Evolutionary conservation across 768 basidiomycete genomes (phyloP), one percentile per base, ranked within the genome.

Genomic region (Sarcodon sp.): DNA sequence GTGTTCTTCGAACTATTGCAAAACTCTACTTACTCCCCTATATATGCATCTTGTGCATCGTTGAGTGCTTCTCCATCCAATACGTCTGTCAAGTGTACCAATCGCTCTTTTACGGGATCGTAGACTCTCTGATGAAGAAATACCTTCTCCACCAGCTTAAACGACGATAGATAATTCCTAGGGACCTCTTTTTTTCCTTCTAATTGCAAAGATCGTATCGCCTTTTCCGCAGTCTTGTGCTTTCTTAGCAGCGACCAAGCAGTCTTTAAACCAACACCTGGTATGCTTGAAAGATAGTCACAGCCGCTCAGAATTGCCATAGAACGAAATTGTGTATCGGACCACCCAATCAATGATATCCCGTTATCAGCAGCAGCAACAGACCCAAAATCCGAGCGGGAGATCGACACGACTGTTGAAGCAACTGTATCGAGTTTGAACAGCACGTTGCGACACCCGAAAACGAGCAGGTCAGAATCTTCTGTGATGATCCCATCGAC

Each of bases 391-490:
- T 86, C 77, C 36, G 66, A 64, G 32, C 83, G 76, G 12, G 75
- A 76, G 54, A 90, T 80, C 45, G 72, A 76, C 10, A 75, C 69
- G 52, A 85, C 76, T n/a, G 79, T 80, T 47, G 66, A 71, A 33
- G 76, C 72, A 48, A 73, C 70, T 2, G 70, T 58, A 64, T 98
- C 93, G 31, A 98, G 72, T 64, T 98, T 98, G 74, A 88, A 90
- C n/a, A 96, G 75, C 9, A 96, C 91, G 47, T 76, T 82, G 54
- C 75, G 75, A 66, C 91, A 94, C n/a, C 94, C 96, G 59, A 96
- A 98, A 44, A 99, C 93, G 50, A 98, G 81, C 31, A 99, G 72
- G 63, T 99, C 96, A 0, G 93, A 97, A 65, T 98, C 96, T 66
- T 99, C 96, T 1, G 96, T 98, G 55, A 99, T 76, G 62, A 99